phyloP scores from a whole-genome alignment of 2,329 filamentous ascomycete species.

The Talaromyces sp. region DNA sequence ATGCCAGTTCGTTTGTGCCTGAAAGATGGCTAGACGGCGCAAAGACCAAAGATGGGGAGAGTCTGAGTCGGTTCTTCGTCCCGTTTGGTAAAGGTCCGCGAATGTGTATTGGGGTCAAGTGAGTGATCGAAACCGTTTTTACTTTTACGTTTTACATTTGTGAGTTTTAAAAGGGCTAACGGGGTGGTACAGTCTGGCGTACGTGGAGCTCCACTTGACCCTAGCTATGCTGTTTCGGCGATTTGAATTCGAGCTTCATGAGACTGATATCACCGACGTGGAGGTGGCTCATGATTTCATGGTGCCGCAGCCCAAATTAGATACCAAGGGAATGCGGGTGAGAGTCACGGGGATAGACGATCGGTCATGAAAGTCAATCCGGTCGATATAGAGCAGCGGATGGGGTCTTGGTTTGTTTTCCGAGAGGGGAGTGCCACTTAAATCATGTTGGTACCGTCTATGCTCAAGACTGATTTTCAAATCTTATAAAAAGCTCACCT shows the following conservation, averaged over 20 bases:
- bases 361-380: no score
- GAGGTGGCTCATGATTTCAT: background rate
- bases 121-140: no score
- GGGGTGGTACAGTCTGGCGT: constrained; percentile 12
- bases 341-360: background rate
- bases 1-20: background rate
- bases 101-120: background rate
- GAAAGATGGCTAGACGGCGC: background rate
- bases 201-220: constrained; percentile 19
- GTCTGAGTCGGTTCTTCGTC: background rate
- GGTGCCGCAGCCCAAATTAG: background rate
- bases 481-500: background rate
- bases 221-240: constrained; percentile 4
- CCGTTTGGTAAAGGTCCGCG: background rate
- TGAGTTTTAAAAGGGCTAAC: no score
- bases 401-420: background rate
- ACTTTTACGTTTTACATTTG: no score
- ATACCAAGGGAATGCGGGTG: background rate
- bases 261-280: background rate
- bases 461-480: background rate
- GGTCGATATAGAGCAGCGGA: no score
- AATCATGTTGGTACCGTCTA: background rate
- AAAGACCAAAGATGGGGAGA: background rate
- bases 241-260: background rate
- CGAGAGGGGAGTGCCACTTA: background rate